Conservation (phyloP, 2,329 filamentous ascomycete genomes). For the Colletotrichum sp. region DNA sequence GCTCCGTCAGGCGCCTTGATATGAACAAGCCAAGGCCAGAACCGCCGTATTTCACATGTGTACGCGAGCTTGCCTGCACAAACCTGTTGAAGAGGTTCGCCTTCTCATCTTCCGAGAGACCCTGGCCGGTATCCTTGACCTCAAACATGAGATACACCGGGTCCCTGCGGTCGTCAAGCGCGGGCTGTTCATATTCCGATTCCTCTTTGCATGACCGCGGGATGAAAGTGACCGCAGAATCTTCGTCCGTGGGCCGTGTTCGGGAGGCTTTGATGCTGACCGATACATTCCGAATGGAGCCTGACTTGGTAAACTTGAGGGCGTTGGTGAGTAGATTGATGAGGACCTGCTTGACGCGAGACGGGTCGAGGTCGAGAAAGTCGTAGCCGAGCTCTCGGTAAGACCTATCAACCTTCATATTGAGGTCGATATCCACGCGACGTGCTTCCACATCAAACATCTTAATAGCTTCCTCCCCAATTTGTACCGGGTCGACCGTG, state of each 20-base stretch:
- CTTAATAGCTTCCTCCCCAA: constrained; percentile 72
- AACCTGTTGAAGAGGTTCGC: constrained; percentile 80
- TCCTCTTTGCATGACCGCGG: constrained; percentile 56
- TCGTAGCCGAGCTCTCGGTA: constrained; percentile 63
- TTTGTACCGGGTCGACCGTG: constrained; percentile 68
- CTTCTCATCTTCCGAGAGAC: constrained; percentile 73
- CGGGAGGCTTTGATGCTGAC: constrained; percentile 51
- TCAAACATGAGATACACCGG: constrained; percentile 72
- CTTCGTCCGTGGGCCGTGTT: constrained; percentile 41
- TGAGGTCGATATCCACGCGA: constrained; percentile 70
- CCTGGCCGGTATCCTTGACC: constrained; percentile 79
- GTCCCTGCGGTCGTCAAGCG: constrained; percentile 39
- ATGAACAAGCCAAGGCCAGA: constrained; percentile 83
- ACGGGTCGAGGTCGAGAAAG: constrained; percentile 74
- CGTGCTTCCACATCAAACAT: constrained; percentile 81
- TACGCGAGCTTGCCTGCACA: constrained; percentile 76
- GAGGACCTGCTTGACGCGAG: constrained; percentile 76
- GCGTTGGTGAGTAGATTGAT: constrained; percentile 84
- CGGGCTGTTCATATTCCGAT: constrained; percentile 39
- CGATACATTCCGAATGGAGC: constrained; percentile 60
- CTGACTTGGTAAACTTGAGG: constrained; percentile 78
- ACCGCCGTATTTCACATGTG: constrained; percentile 80
- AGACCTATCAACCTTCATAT: constrained; percentile 66
- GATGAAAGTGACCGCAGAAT: constrained; percentile 64
- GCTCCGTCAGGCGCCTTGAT: constrained; percentile 76